Percentiles rank a stretch among this genome's conserved stretches.
Conservation (phyloP, 805 yeast species). For the Candida sanyiensis region DNA sequence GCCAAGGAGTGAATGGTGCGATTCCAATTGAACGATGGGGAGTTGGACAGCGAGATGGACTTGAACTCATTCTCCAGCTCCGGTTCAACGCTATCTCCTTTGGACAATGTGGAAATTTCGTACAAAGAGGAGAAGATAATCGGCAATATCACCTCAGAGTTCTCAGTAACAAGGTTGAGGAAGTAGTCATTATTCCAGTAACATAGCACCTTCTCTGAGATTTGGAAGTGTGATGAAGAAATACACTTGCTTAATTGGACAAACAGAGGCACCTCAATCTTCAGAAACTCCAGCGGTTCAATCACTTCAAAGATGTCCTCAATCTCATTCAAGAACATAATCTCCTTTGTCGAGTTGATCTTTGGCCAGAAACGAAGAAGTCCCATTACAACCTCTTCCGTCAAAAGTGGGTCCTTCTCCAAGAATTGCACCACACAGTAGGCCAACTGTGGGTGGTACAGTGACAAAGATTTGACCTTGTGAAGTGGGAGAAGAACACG, state of each 20-base stretch:
- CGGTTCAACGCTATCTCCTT: conserved; percentile 17
- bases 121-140: conserved; percentile 86
- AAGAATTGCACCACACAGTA: conserved; percentile 95
- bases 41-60: conserved; percentile 7
- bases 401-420: conserved; percentile 86
- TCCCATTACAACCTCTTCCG: conserved; percentile 96
- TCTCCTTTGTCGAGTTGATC: conserved; percentile 88
- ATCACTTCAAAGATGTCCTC: conserved; percentile 96
- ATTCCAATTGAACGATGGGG: conserved; percentile 73
- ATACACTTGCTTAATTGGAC: conserved; percentile 93
- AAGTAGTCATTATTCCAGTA: conserved; percentile 95
- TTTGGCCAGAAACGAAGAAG: conserved; percentile 95
- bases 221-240: conserved; percentile 94
- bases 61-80: conserved; percentile 17
- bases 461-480: conserved; percentile 79
- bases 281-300: conserved; percentile 87
- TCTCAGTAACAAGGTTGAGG: conserved; percentile 82
- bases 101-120: conserved; percentile 53
- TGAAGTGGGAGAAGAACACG: conserved; percentile 88
- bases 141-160: conserved; percentile 88
- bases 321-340: conserved; percentile 90
- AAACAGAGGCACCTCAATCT: conserved; percentile 87
- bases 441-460: conserved; percentile 95
- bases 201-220: conserved; percentile 88
- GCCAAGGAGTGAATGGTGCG: conserved; percentile 88